These are phyloP conservation scores for Colletotrichum zoysiae DNA, from an alignment of 2,329 filamentous ascomycete genomes.

Conservation along the genomic window DNA sequence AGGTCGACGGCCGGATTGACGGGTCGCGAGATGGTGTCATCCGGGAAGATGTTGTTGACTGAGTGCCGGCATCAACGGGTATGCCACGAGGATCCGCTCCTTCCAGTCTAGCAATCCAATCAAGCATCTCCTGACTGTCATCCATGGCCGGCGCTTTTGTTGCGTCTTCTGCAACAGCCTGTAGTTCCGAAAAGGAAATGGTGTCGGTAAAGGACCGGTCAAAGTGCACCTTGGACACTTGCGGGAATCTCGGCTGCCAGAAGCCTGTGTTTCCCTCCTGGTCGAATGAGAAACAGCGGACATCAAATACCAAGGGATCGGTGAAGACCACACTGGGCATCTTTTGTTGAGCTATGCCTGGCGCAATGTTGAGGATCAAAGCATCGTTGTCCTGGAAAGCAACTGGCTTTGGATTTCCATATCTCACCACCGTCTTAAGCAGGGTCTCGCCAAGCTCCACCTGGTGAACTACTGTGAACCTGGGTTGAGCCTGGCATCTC, in stretches of 20 bases:
- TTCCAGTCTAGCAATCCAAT: slow-evolving; percentile 73
- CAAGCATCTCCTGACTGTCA: slow-evolving; percentile 70
- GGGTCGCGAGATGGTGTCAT: slow-evolving; percentile 32
- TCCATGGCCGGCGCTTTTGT: slow-evolving; percentile 62
- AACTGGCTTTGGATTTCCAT: slow-evolving; percentile 60
- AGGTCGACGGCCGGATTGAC: slow-evolving; percentile 23
- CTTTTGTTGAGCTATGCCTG: slow-evolving; percentile 57
- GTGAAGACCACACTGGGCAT: slow-evolving; percentile 70
- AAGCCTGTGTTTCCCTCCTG: slow-evolving; percentile 76
- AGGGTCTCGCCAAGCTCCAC: slow-evolving; percentile 67
- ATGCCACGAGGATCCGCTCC: slow-evolving; percentile 61
- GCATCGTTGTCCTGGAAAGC: slow-evolving; percentile 53
- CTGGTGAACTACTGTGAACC: slow-evolving; percentile 75
- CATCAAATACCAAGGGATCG: slow-evolving; percentile 80
- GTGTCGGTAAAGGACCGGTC: slow-evolving; percentile 79
- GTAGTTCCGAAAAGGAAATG: slow-evolving; percentile 77
- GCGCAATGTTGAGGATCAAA: slow-evolving; percentile 62
- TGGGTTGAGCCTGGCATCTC: slow-evolving; percentile 64
- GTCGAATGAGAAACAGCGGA: slow-evolving; percentile 84
- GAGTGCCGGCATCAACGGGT: slow-evolving; percentile 59
- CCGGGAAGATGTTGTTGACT: slow-evolving; percentile 55
- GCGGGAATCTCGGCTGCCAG: slow-evolving; percentile 82
- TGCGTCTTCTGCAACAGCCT: slow-evolving; percentile 72
- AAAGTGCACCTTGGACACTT: slow-evolving; percentile 80
- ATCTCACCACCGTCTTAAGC: slow-evolving; percentile 63